These are phyloP conservation scores for Zygosaccharomyces bailii DNA, from an alignment of 805 yeast species.

Conservation along the genomic window DNA sequence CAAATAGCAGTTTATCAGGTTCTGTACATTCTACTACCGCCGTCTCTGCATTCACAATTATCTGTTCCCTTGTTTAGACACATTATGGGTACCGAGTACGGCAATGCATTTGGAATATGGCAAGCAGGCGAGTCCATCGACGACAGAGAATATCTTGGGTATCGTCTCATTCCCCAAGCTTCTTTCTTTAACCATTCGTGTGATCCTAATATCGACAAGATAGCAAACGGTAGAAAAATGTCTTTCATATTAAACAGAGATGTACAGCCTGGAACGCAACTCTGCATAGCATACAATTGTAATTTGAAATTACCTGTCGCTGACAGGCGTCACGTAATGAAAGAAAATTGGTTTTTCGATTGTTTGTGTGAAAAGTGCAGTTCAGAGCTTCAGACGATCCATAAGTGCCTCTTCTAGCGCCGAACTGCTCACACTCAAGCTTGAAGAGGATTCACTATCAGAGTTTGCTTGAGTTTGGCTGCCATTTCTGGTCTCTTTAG, in stretches of 20 bases:
- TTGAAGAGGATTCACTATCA: conserved; percentile 38
- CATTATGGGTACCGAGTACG: conserved; percentile 56
- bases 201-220: conserved; percentile 50
- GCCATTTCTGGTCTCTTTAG: conserved; percentile 1
- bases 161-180: conserved; percentile 57
- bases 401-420: conserved; percentile 43
- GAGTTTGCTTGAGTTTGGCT: conserved; percentile 10
- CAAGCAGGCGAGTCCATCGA: conserved; percentile 43
- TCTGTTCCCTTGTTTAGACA: conserved; percentile 42
- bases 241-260: conserved; percentile 42
- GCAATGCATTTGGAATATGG: conserved; percentile 72
- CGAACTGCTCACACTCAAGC: conserved; percentile 39
- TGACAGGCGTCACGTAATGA: conserved; percentile 42
- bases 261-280: conserved; percentile 44
- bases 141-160: conserved; percentile 55
- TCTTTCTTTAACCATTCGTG: conserved; percentile 70
- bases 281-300: conserved; percentile 62
- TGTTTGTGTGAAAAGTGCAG: conserved; percentile 52
- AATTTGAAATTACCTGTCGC: conserved; percentile 39
- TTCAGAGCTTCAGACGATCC: conserved; percentile 34
- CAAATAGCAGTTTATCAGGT: conserved; percentile 49
- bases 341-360: conserved; percentile 56
- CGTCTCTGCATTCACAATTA: conserved; percentile 36
- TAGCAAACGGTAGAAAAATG: conserved; percentile 38
- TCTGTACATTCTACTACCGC: conserved; percentile 41